Base-by-base conservation (phyloP, 2,329 filamentous ascomycete genomes). In the Beauveria rudraprayagi region DNA sequence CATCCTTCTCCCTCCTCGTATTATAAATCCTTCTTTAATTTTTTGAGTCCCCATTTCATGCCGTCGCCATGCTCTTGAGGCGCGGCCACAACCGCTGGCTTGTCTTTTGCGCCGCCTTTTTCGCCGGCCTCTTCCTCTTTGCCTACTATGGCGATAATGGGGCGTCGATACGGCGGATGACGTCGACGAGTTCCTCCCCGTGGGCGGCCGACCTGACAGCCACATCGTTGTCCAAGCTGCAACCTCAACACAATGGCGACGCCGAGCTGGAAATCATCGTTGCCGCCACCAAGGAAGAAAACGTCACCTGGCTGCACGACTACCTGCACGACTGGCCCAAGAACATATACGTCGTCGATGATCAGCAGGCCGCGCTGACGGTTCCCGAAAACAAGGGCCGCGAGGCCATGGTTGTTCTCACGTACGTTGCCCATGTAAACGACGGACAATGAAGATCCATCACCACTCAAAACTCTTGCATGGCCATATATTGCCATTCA, bases 341-440 rank as follows among this genome's bases (percentile, higher is more conserved):
- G 68, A 81, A 76, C 62, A 75, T 84, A 62, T 85, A 85, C 67
- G 76, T 83, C 28, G 80, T 81, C 56, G 77, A 85, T 65, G 76
- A 83, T 65, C 71, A 75, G 37, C 64, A 64, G 5, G 79, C 80
- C 3, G 63, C 72, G 22, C 70, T 82, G 63, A 81, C 77, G 0
- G 80, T 84, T 16, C 72, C 77, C 3, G 65, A 66, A 48, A 82
- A 81, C 66, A 81, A 81, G 66, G 80, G 80, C 37, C 76, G 76
- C 61, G 80, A 83, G 70, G 76, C 79, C 40, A 82, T 82, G 78
- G 77, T 78, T 24, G 81, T 81, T 66, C 71, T 82, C 16, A 81
- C 76, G 62, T 79, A 69, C 24, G 70, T 68, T 24, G 24, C 2
- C 34, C 14, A 6, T 17, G 1, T 28, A 55, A 37, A 37, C 10